Evolutionary conservation across 192 early-diverging fungal species (phyloP).

Genomic region (Coemansia nantahalensis): DNA sequence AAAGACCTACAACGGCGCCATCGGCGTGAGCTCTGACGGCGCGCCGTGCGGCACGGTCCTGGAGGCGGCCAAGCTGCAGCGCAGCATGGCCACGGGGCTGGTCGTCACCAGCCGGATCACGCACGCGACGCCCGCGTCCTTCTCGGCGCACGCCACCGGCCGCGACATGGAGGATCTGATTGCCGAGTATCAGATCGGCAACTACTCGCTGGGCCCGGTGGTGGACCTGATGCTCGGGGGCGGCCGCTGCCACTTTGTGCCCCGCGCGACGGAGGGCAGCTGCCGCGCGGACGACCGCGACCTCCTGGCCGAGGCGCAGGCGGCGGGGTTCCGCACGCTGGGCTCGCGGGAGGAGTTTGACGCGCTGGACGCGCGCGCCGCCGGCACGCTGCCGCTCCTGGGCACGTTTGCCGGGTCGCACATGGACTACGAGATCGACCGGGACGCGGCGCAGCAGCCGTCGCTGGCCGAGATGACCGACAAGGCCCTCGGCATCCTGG

Average conservation of each 20-base stretch:
- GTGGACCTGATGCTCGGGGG: conserved; percentile 93
- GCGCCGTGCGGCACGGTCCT: conserved; percentile 89
- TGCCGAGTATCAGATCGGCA: conserved; percentile 87
- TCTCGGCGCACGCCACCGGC: conserved; percentile 76
- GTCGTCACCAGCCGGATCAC: conserved; percentile 95
- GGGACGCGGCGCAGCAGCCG: conserved; percentile 63
- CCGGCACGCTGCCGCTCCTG: conserved; percentile 62
- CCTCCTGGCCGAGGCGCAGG: conserved; percentile 57
- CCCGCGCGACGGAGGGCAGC: conserved; percentile 59
- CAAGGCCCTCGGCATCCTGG: conserved; percentile 79
- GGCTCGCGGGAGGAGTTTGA: conserved; percentile 64
- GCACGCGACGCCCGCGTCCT: conserved; percentile 83
- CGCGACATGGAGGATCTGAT: conserved; percentile 84
- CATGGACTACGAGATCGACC: conserved; percentile 94
- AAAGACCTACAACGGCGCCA: conserved; percentile 94
- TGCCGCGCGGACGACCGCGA: conserved; percentile 79
- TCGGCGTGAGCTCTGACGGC: conserved; percentile 70
- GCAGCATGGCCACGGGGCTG: conserved; percentile 81
- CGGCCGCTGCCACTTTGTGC: conserved; percentile 86
- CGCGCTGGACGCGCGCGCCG: conserved; percentile 26
- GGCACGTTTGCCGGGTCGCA: conserved; percentile 81
- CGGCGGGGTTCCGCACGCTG: conserved; percentile 65
- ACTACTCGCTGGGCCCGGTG: conserved; percentile 76
- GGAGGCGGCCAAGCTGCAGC: conserved; percentile 82
- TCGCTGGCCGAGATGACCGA: conserved; percentile 79